Evolutionary conservation across 2,329 filamentous ascomycete genomes (phyloP).

Genomic region (Nigrospora osmanthi): DNA sequence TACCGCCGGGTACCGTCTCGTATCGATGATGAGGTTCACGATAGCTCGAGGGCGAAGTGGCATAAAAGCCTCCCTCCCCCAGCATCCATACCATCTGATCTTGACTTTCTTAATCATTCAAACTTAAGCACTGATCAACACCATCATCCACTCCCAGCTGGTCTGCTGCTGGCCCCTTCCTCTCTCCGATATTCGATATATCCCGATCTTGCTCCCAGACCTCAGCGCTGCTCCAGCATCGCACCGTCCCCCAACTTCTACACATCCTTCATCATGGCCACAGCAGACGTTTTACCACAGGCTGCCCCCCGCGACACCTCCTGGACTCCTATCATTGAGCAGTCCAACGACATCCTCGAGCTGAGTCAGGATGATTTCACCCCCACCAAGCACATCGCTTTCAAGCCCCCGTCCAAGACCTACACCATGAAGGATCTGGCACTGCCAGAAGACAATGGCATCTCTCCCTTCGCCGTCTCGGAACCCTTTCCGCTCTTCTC

Average conservation of each 20-base stretch:
- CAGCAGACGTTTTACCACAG: constrained; percentile 9
- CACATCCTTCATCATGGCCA: constrained; percentile 11
- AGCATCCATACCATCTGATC: too few relatives aligned
- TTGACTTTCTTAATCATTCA: too few relatives aligned
- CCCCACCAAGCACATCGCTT: constrained; percentile 46
- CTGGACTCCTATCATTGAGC: constrained; percentile 16
- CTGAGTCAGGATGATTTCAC: constrained; percentile 32
- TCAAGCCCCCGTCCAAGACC: constrained; percentile 39
- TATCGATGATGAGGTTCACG: too few relatives aligned
- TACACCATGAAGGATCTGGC: constrained; percentile 56
- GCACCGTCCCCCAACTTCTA: neutral
- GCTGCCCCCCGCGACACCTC: constrained; percentile 6
- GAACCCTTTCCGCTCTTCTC: constrained; percentile 59
- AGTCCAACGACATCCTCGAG: constrained; percentile 3
- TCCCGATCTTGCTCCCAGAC: neutral
- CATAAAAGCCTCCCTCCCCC: neutral
- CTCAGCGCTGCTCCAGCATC: neutral
- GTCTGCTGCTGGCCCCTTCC: neutral
- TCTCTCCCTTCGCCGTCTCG: constrained; percentile 56
- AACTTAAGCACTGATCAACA: too few relatives aligned
- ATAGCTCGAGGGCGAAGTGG: too few relatives aligned
- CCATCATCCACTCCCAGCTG: constrained; percentile 4
- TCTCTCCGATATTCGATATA: neutral
- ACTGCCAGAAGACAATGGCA: constrained; percentile 42
- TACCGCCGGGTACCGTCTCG: too few relatives aligned